Evolutionary conservation across 306 rosid species (phyloP).

Genomic region (Pachyrhizus erosus): DNA sequence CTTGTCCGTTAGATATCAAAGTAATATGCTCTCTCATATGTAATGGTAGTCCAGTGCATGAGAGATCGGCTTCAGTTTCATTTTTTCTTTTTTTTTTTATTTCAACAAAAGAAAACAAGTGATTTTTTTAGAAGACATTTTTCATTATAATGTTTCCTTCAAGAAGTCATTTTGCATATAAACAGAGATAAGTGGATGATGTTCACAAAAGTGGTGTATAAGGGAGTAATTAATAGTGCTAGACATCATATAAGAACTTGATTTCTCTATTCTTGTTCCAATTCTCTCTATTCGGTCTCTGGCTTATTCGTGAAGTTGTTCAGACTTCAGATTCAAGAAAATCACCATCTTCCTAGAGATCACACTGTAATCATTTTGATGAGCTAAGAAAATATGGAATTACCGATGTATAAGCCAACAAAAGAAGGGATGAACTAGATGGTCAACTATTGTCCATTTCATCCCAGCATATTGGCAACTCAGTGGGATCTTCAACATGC

Average conservation of each 20-base stretch:
- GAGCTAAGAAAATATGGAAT: slow-evolving; percentile 20
- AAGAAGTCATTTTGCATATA: neutral
- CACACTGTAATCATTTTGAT: slow-evolving; percentile 1
- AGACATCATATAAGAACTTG: slow-evolving; percentile 9
- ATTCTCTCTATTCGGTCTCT: neutral
- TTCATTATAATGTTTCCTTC: neutral
- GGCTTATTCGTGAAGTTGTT: slow-evolving; percentile 4
- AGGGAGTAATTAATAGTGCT: neutral
- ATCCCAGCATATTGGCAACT: neutral
- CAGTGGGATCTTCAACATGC: slow-evolving; percentile 44
- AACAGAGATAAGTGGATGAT: neutral
- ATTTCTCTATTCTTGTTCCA: slow-evolving; percentile 14
- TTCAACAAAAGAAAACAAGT: slow-evolving; percentile 14
- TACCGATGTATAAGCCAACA: neutral
- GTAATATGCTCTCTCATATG: neutral
- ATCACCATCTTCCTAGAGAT: slow-evolving; percentile 14
- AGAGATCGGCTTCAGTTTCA: neutral
- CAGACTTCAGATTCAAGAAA: slow-evolving; percentile 22
- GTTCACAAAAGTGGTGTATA: neutral
- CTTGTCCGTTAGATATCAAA: neutral
- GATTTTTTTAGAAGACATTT: too few relatives aligned
- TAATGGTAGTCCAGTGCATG: neutral
- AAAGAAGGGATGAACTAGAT: neutral
- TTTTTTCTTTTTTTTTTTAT: neutral
- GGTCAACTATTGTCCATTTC: neutral